phyloP scores from a whole-genome alignment of 139 green algal species.

The Nannochloris sp. region DNA sequence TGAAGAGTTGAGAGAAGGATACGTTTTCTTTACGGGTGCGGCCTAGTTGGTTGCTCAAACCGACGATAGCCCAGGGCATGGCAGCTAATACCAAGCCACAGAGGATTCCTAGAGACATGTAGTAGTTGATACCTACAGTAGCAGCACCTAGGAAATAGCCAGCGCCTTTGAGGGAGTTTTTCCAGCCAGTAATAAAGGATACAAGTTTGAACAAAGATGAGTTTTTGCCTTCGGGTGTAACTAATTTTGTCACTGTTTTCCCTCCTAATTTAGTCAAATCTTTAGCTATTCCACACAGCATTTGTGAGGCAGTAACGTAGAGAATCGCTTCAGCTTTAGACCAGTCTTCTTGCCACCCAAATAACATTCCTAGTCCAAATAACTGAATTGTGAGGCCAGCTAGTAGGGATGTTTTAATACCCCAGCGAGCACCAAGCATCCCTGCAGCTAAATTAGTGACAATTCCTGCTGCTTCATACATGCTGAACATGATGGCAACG shows the following conservation, averaged over 20 bases:
- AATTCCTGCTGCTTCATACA: conserved; percentile 76
- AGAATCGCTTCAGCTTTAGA: conserved; percentile 44
- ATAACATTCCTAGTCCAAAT: conserved; percentile 58
- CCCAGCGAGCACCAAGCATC: conserved; percentile 61
- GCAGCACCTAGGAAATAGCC: conserved; percentile 83
- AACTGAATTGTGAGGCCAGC: conserved; percentile 57
- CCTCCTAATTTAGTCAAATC: conserved; percentile 84
- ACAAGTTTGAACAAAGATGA: conserved; percentile 73
- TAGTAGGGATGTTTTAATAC: conserved; percentile 74
- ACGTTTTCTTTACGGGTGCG: conserved; percentile 62
- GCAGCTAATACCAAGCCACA: conserved; percentile 53
- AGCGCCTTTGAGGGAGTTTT: conserved; percentile 75
- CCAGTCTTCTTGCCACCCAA: conserved; percentile 54
- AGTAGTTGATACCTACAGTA: conserved; percentile 60
- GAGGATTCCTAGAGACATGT: conserved; percentile 56
- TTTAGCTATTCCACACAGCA: conserved; percentile 76
- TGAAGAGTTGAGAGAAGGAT: conserved; percentile 47
- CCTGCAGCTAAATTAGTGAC: conserved; percentile 73
- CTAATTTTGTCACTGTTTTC: conserved; percentile 76
- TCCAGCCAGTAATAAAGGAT: conserved; percentile 74
- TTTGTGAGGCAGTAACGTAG: conserved; percentile 60
- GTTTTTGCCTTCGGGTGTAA: conserved; percentile 76
- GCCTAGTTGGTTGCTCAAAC: conserved; percentile 51
- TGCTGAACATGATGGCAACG: conserved; percentile 70
- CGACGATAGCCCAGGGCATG: conserved; percentile 61